Conservation (phyloP, 805 yeast species). For the Teunomyces tritomae region DNA sequence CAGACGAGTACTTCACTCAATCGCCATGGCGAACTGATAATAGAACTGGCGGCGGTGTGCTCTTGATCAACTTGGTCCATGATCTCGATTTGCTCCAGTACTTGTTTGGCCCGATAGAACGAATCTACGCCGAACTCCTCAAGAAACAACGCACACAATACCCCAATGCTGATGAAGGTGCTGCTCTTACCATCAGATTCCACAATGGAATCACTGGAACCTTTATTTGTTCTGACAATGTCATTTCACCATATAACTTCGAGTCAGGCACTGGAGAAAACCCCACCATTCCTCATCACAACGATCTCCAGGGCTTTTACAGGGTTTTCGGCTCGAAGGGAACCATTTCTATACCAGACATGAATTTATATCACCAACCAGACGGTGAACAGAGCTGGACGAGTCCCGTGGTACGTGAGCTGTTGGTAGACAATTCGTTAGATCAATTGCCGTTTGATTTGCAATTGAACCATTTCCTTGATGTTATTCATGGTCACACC, state of each 20-base stretch:
- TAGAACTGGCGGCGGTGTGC: conserved; percentile 38
- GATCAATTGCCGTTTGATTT: conserved; percentile 31
- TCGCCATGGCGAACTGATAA: conserved; percentile 39
- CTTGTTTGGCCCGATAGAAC: conserved; percentile 37
- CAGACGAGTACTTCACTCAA: conserved; percentile 30
- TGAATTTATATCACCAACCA: conserved; percentile 35
- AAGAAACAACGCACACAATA: conserved; percentile 26
- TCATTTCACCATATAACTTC: conserved; percentile 39
- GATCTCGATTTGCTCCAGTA: conserved; percentile 42
- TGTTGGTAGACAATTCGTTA: conserved; percentile 10
- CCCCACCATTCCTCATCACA: conserved; percentile 36
- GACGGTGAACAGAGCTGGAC: conserved; percentile 25
- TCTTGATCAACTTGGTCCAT: conserved; percentile 40
- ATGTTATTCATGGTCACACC: conserved; percentile 26
- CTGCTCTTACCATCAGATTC: conserved; percentile 36
- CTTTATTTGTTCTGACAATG: conserved; percentile 41
- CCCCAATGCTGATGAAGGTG: conserved; percentile 41
- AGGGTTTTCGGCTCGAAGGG: conserved; percentile 39
- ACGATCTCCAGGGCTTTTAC: conserved; percentile 32
- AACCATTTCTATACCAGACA: conserved; percentile 40
- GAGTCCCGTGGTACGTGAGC: conserved; percentile 20
- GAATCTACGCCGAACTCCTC: conserved; percentile 38
- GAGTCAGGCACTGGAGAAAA: conserved; percentile 45
- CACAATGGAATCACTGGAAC: conserved; percentile 40
- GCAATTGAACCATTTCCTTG: conserved; percentile 39